These are phyloP conservation scores for Pyrenophora tritici-repentis DNA, from an alignment of 2,329 filamentous ascomycete genomes.

Conservation along the genomic window DNA sequence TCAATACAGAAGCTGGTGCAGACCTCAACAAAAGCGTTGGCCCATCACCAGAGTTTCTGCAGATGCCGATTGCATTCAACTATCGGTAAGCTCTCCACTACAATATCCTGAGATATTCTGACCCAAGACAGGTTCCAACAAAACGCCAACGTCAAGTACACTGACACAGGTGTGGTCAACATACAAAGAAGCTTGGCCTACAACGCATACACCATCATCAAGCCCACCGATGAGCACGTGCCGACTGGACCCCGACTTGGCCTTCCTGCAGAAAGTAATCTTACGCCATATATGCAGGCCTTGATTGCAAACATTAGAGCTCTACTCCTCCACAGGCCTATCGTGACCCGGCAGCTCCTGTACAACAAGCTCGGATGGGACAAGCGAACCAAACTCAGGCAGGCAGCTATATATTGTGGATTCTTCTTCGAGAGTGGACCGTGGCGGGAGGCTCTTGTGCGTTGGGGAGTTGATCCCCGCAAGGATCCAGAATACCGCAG, in stretches of 20 bases:
- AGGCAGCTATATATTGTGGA: slow-evolving; percentile 80
- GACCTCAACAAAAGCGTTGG: slow-evolving; percentile 71
- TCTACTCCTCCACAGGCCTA: slow-evolving; percentile 74
- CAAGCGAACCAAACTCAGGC: slow-evolving; percentile 65
- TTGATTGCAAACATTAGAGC: slow-evolving; percentile 67
- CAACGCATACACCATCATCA: slow-evolving; percentile 54
- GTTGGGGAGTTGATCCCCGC: slow-evolving; percentile 85
- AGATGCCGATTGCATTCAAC: slow-evolving; percentile 73
- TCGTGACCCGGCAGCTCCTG: slow-evolving; percentile 84
- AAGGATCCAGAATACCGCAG: slow-evolving; percentile 73
- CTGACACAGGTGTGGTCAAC: slow-evolving; percentile 49
- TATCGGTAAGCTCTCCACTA: slow-evolving; percentile 50
- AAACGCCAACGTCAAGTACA: slow-evolving; percentile 74
- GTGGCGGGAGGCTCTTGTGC: slow-evolving; percentile 86
- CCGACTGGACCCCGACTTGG: slow-evolving; percentile 65
- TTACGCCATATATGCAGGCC: slow-evolving; percentile 64
- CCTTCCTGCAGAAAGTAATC: slow-evolving; percentile 55
- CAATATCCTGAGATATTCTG: neutral
- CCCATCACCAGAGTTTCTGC: slow-evolving; percentile 78
- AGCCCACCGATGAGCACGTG: slow-evolving; percentile 65
- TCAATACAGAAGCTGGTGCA: slow-evolving; percentile 51
- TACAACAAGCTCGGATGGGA: slow-evolving; percentile 69
- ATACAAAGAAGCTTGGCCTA: slow-evolving; percentile 33
- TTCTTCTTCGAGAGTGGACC: slow-evolving; percentile 94
- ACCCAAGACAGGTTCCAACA: slow-evolving; percentile 70